Evolutionary conservation across 352 stramenopile species (phyloP), one percentile per base, ranked within the genome.

Genomic region (Thalassiosira allenii): DNA sequence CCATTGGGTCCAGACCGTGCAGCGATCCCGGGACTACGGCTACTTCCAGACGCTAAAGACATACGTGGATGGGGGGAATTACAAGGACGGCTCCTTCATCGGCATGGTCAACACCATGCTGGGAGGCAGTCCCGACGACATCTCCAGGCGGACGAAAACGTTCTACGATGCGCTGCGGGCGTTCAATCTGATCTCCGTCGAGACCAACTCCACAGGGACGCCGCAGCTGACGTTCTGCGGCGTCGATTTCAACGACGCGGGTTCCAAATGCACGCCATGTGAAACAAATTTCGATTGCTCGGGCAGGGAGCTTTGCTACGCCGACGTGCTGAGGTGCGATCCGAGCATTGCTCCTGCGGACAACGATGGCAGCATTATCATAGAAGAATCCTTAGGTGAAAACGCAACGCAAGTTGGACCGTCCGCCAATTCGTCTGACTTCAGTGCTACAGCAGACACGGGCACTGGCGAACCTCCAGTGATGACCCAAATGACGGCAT

Each of bases 1-100:
- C 56, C 70, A 84, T 44, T 88, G 80, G 80, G 65, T 73, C 2
- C 34, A 75, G 44, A 78, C 34, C 12, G 47, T 85, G 12, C 80
- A 88, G 65, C 54, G 72, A 23, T 75, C 43, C 47, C 44, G 56
- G 17, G 25, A 65, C 14, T 68, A 44, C 64, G 58, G 71, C 56
- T 87, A 84, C 41, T 68, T 84, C 22, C 53, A 12, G 1, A 61
- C 32, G 37, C 63, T 87, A 11, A 75, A 78, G 56, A 29, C 56
- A 22, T 87, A 58, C 61, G 79, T 87, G 0, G 53, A 84, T 51
- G 34, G 12, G 32, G 75, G 75, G 14, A 51, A 81, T 53, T 86
- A 75, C 12, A 59, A 25, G 14, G 65, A 72, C 57, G 61, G 57
- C 9, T 67, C 52, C 0, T 86, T 86, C 41, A 86, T 86, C 23